phyloP scores from a whole-genome alignment of 2,329 filamentous ascomycete species.

The Lasiodiplodia gonubiensis region DNA sequence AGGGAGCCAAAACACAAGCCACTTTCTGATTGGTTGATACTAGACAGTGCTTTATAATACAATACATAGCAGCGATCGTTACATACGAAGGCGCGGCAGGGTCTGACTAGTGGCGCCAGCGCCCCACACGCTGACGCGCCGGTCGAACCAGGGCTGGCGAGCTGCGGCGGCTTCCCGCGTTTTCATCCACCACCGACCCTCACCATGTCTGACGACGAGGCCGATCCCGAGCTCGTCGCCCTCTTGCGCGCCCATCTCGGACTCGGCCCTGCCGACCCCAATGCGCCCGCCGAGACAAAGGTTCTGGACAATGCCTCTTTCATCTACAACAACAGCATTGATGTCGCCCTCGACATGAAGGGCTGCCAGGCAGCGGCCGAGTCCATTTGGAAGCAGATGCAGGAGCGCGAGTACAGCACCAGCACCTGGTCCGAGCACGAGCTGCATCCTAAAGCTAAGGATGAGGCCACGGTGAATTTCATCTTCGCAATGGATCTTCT shows the following conservation, averaged over 20 bases:
- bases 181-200: not conserved
- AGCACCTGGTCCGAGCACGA: constrained; percentile 87
- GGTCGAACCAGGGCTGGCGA: too few species aligned
- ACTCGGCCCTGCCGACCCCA: constrained; percentile 59
- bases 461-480: constrained; percentile 82
- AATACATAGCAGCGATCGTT: not conserved
- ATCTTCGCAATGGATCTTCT: constrained; percentile 97
- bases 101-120: not conserved
- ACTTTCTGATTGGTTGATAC: too few species aligned
- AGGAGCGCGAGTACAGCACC: constrained; percentile 80
- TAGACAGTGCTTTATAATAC: not conserved
- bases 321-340: constrained; percentile 90
- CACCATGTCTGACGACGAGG: constrained; percentile 87
- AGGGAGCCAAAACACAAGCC: too few species aligned
- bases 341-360: constrained; percentile 85
- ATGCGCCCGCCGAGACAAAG: constrained; percentile 72
- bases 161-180: not conserved
- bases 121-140: not conserved
- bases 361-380: constrained; percentile 83
- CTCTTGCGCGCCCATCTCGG: constrained; percentile 82
- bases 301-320: constrained; percentile 83
- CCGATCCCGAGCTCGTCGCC: constrained; percentile 84
- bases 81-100: not conserved
- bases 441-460: constrained; percentile 82
- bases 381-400: constrained; percentile 80